Evolutionary conservation across 2,329 filamentous ascomycete species (phyloP), one percentile per base, ranked within the genome.

Genomic region (Nigrograna mackinnonii): DNA sequence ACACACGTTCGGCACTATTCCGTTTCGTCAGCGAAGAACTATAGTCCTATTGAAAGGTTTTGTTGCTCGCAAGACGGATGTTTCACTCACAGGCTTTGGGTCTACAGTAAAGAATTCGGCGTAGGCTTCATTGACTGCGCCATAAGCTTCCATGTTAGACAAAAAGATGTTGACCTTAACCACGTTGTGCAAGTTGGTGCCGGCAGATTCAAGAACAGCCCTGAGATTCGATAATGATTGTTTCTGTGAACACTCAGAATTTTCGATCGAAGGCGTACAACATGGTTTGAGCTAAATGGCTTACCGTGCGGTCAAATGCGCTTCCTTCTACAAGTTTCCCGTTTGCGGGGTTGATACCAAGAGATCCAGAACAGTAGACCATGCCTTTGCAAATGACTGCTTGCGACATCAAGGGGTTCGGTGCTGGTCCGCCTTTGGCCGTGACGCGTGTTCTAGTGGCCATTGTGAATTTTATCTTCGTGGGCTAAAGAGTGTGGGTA

Each of bases 121-220:
- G 39, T 62, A 62, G 16, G 54, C 58, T 36, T 60, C 52, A 44
- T 62, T 62, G 57, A 62, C 59, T 1, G 49, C 54, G 7, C 54
- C 57, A 16, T 59, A 62, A 41, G 59, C 52, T 32, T 57, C 54
- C 57, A 62, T 62, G 35, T 57, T 48, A 19, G 55, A 50, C 6
- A 62, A 47, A 39, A 57, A 62, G 21, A 62, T 54, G 35, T 60
- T 62, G 46, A 58, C 57, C 40, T 61, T 62, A 42, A 62, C 56
- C 13, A 62, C 55, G 31, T 61, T 47, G 31, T 61, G 54, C 7
- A 58, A 46, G 4, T 52, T 55, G 7, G 57, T 57, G 5, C 57
- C 57, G 2, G 55, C 54, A 18, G 53, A 48, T 35, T 60, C 54
- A 19, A 60, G 52, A 9, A 60, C 41, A 12, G 24, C 24, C 11